Base-by-base conservation (phyloP, 805 yeast species). In the Ogataea minuta region DNA sequence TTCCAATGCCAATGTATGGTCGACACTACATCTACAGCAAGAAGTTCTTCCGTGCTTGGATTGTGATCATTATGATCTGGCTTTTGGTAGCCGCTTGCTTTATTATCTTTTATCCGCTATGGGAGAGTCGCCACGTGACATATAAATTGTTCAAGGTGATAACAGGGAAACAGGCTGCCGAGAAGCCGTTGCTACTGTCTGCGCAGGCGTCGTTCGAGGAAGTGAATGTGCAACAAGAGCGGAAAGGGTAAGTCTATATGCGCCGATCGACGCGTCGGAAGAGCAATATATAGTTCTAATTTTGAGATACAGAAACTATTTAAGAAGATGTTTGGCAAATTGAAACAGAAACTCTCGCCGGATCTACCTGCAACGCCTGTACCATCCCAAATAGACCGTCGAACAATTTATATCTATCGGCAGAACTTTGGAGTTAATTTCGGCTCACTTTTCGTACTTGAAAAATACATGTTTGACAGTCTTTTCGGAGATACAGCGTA, bases 371-470 rank as follows among this genome's bases (percentile, higher is more conserved):
- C 36, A 1, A 66, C 68, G 0, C 31, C 49, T 15, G 44, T 41
- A 7, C 77, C 74, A 4, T 53, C 70, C 7, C 57, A 54, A 36
- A 31, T 37, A 20, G 41, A 37, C 34, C 36, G 32, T 9, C 64
- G 60, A 28, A 69, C 79, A 16, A 71, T 84, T n/a, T 79, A 70
- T 52, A 81, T 74, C 50, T 63, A 71, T 14, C 66, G 93, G 36
- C 65, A 65, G 50, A 85, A 86, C 55, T 79, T 76, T 55, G 98
- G 96, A 6, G 95, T 86, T 23, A 90, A 89, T 60, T 65, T 90
- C 28, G 98, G 98, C 0, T 74, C 89, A 0, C 62, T 83, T 41
- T 90, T 89, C 59, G 81, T 89, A 1, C 68, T 78, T 31, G 97
- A 90, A 56, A 80, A 79, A 51, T 90, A 86, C 80, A 85, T 88